Evolutionary conservation across 345 rosid species (phyloP).

Genomic region (Mangifera indica): DNA sequence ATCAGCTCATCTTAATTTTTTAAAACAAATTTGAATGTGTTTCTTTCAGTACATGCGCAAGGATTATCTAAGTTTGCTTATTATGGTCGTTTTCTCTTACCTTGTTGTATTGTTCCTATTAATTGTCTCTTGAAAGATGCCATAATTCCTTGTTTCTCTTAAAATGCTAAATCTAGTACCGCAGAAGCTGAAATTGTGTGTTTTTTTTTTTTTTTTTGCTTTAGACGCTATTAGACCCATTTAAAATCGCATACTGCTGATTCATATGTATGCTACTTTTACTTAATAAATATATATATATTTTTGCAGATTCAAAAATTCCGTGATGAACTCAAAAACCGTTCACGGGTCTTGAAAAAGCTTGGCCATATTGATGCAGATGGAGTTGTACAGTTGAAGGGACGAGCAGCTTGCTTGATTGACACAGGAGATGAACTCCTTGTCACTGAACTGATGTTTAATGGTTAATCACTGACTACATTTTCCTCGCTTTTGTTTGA

Average conservation of each 20-base stretch:
- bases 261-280: conserved; percentile 1
- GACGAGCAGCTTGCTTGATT: conserved; percentile 97
- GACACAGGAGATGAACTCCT: conserved; percentile 99
- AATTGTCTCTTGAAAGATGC: background rate
- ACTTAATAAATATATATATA: conserved; percentile 9
- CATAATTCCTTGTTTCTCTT: background rate
- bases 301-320: conserved; percentile 84
- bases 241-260: background rate
- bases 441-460: conserved; percentile 97
- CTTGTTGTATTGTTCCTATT: background rate
- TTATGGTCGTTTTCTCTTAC: background rate
- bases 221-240: background rate
- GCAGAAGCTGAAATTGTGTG: background rate
- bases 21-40: background rate
- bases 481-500: conserved; percentile 14
- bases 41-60: background rate
- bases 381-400: conserved; percentile 86
- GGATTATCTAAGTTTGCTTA: background rate
- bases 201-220: background rate
- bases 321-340: conserved; percentile 90
- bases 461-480: conserved; percentile 47
- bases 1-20: background rate
- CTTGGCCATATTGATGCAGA: conserved; percentile 91
- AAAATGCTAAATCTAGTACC: background rate
- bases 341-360: conserved; percentile 87